phyloP scores from a whole-genome alignment of 169 alveolate species.

The Cryptosporidium felis region DNA sequence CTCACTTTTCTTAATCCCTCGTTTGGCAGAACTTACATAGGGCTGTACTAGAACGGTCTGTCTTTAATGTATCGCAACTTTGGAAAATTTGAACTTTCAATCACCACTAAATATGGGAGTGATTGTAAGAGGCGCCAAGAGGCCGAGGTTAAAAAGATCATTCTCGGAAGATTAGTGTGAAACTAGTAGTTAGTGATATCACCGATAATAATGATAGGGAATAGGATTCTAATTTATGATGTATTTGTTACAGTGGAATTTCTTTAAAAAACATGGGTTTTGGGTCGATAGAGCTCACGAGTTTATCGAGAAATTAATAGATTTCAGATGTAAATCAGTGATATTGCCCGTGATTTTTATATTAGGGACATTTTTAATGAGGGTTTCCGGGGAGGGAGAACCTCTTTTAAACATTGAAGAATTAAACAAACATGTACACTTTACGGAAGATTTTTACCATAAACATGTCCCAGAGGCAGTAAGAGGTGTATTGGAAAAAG shows the following conservation, averaged over 20 bases:
- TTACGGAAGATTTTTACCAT: constrained; percentile 46
- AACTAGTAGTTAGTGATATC: neutral
- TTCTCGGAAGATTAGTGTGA: neutral
- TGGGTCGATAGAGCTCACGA: neutral
- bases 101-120: neutral
- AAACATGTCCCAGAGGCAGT: constrained; percentile 38
- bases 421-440: neutral
- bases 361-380: neutral
- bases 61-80: no score
- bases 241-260: neutral
- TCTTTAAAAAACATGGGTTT: neutral
- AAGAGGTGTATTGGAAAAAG: constrained; percentile 15
- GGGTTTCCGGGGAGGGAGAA: neutral
- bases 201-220: neutral
- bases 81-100: neutral
- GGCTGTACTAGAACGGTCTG: no score
- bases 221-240: neutral
- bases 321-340: neutral
- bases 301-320: neutral
- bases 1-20: no score
- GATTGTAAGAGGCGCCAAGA: constrained; percentile 6
- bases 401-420: neutral
- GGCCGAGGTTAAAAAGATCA: neutral
- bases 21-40: no score
- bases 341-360: neutral